phyloP scores from a whole-genome alignment of 1,284 basidiomycete genomes.

The Cryptococcus hybrid region DNA sequence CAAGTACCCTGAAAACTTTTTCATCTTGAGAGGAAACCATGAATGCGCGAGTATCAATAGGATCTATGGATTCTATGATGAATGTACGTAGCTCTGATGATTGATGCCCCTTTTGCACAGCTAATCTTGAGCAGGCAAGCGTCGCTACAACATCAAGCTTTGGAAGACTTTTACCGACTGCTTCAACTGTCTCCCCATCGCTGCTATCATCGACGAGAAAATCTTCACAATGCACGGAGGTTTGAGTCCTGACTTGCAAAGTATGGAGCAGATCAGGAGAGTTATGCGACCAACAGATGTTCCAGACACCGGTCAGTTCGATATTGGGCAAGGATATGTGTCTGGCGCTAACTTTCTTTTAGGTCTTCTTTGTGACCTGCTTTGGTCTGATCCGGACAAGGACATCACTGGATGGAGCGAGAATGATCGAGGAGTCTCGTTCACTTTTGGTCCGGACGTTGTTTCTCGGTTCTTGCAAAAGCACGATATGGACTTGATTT shows the following conservation, averaged over 20 bases:
- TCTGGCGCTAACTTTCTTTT: background rate
- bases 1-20: constrained; percentile 99
- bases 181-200: constrained; percentile 65
- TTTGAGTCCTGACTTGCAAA: constrained; percentile 89
- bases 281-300: constrained; percentile 99
- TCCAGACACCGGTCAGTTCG: constrained; percentile 83
- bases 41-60: constrained; percentile 89
- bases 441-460: constrained; percentile 88
- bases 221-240: constrained; percentile 58
- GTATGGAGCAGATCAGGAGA: constrained; percentile 99
- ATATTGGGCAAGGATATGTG: background rate
- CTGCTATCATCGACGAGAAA: constrained; percentile 63
- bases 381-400: constrained; percentile 99
- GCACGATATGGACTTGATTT: constrained; percentile 99
- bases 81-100: constrained; percentile 48
- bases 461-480: constrained; percentile 98
- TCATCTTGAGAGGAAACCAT: constrained; percentile 95
- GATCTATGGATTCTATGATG: constrained; percentile 63
- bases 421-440: constrained; percentile 95
- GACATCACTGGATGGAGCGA: constrained; percentile 99
- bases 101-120: background rate
- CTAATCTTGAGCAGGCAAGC: constrained; percentile 52
- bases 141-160: constrained; percentile 63
- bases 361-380: constrained; percentile 90
- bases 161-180: constrained; percentile 66